Conservation (phyloP, 164 flowering plant genomes). For the Piper longum region DNA sequence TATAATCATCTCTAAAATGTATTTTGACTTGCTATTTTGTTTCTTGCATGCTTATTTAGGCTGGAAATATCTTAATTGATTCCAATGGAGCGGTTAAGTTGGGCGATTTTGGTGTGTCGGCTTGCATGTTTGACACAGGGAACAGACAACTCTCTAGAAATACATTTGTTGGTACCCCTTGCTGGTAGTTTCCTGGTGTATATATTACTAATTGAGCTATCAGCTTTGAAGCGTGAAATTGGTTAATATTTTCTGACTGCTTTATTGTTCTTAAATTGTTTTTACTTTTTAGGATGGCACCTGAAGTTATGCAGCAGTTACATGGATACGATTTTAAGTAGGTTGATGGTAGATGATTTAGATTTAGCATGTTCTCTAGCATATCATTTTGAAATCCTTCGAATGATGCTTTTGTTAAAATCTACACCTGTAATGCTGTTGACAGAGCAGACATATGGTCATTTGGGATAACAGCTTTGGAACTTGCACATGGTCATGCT, state of each 20-base stretch:
- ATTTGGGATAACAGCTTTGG: slow-evolving; percentile 94
- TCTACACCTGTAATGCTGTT: neutral
- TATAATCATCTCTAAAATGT: neutral
- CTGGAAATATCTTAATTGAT: slow-evolving; percentile 86
- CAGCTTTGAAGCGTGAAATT: neutral
- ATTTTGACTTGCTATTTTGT: neutral
- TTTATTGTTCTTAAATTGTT: slow-evolving; percentile 11
- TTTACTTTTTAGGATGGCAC: slow-evolving; percentile 76
- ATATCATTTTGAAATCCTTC: neutral
- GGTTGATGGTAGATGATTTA: slow-evolving; percentile 12
- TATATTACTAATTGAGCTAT: neutral
- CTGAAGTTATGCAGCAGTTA: slow-evolving; percentile 96
- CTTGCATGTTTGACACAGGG: slow-evolving; percentile 92
- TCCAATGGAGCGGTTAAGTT: slow-evolving; percentile 68
- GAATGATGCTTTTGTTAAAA: neutral
- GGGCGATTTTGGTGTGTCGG: slow-evolving; percentile 95
- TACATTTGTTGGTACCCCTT: slow-evolving; percentile 97
- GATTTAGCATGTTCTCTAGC: neutral
- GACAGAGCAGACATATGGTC: slow-evolving; percentile 99
- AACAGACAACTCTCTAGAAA: slow-evolving; percentile 86
- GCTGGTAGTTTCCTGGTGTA: slow-evolving; percentile 43
- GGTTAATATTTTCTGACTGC: neutral
- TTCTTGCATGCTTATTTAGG: slow-evolving; percentile 31
- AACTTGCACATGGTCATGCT: slow-evolving; percentile 99
- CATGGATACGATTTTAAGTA: slow-evolving; percentile 98